phyloP scores from a whole-genome alignment of 768 basidiomycete species.

The Naematelia aurantialba region DNA sequence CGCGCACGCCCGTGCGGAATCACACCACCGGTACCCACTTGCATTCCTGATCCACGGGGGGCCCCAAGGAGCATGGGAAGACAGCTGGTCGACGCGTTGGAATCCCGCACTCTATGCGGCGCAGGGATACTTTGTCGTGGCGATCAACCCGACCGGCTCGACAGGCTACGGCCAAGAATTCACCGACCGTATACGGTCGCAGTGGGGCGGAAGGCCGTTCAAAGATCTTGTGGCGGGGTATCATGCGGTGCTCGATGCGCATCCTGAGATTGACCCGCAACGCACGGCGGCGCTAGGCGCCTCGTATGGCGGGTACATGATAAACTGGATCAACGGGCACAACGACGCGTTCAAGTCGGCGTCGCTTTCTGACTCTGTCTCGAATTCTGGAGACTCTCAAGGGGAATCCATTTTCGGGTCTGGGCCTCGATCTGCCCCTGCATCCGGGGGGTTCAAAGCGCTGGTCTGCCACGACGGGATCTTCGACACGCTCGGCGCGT shows the following conservation, averaged over 20 bases:
- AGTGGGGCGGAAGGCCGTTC: conserved; percentile 50
- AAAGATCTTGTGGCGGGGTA: conserved; percentile 51
- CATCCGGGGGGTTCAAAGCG: conserved; percentile 84
- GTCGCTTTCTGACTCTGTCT: no score
- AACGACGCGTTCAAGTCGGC: conserved; percentile 69
- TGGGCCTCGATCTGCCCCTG: no score
- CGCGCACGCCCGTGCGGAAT: conserved; percentile 9
- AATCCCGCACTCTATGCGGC: conserved; percentile 63
- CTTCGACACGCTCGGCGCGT: conserved; percentile 58
- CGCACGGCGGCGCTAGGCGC: conserved; percentile 62
- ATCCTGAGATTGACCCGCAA: conserved; percentile 50
- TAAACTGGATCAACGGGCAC: conserved; percentile 91
- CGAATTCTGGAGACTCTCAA: no score
- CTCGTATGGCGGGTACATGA: conserved; percentile 65
- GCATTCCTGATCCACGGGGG: conserved; percentile 66
- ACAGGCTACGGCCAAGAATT: conserved; percentile 81
- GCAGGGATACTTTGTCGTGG: conserved; percentile 71
- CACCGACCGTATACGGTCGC: conserved; percentile 43
- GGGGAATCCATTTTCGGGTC: no score
- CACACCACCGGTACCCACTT: conserved; percentile 1
- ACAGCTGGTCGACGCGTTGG: conserved; percentile 85
- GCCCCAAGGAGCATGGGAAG: conserved; percentile 70
- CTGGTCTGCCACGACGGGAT: conserved; percentile 90
- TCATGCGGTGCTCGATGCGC: conserved; percentile 36
- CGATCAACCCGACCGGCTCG: conserved; percentile 90